Percentiles rank a stretch among this genome's conserved stretches.
Conservation (phyloP, 306 rosid species). For the Vicia sativa region DNA sequence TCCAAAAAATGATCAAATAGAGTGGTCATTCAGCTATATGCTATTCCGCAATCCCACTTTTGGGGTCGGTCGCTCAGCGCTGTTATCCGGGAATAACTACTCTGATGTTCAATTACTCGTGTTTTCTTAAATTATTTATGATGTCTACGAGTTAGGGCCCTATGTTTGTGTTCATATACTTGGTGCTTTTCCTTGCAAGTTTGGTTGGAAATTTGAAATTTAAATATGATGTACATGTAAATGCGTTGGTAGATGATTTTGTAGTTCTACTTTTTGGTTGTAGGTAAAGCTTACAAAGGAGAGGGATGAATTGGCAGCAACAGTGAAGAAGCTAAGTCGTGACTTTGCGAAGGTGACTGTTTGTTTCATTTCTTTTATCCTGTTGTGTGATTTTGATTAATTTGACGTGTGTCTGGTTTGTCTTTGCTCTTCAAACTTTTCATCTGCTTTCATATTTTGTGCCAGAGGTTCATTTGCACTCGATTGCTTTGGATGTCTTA, state of each 20-base stretch:
- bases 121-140: too few species aligned
- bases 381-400: neutral
- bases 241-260: slow-evolving; percentile 4
- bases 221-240: neutral
- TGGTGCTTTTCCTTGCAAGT: slow-evolving; percentile 1
- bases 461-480: neutral
- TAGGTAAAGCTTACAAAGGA: slow-evolving; percentile 71
- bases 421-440: slow-evolving; percentile 11
- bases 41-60: too few species aligned
- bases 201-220: neutral
- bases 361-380: slow-evolving; percentile 17
- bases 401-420: neutral
- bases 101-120: too few species aligned
- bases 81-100: too few species aligned
- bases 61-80: too few species aligned
- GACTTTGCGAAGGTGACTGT: slow-evolving; percentile 77
- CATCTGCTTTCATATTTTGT: neutral
- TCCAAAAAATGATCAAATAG: too few species aligned
- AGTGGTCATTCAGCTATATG: too few species aligned
- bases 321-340: slow-evolving; percentile 74
- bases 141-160: too few species aligned
- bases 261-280: slow-evolving; percentile 33
- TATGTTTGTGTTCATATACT: neutral
- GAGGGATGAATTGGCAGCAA: slow-evolving; percentile 70
- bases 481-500: slow-evolving; percentile 1